Evolutionary conservation across 208 protist genomes (phyloP).

Genomic region (Tritrichomonas foetus): DNA sequence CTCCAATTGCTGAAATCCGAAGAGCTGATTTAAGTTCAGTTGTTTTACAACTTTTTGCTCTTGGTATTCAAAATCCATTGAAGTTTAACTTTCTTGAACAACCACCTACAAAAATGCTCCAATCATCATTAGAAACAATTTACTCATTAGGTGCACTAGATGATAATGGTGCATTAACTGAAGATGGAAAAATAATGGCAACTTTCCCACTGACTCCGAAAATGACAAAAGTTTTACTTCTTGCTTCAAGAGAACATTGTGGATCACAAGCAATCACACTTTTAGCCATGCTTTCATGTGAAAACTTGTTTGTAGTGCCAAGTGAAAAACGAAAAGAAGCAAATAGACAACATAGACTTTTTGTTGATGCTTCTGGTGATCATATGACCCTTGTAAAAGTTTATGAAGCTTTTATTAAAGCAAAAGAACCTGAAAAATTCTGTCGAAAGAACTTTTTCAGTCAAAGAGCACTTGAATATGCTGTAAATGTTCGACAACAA

Average conservation of each 20-base stretch:
- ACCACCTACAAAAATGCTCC: slow-evolving; percentile 59
- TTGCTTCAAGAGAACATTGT: slow-evolving; percentile 23
- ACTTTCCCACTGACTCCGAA: slow-evolving; percentile 67
- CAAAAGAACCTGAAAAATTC: slow-evolving; percentile 8
- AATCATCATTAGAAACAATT: slow-evolving; percentile 63
- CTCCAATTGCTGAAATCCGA: slow-evolving; percentile 70
- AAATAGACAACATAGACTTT: background rate
- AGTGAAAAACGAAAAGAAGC: slow-evolving; percentile 39
- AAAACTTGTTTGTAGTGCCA: slow-evolving; percentile 35
- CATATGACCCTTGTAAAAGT: slow-evolving; percentile 43
- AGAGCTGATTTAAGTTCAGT: slow-evolving; percentile 58
- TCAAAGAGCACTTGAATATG: slow-evolving; percentile 38
- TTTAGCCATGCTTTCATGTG: slow-evolving; percentile 45
- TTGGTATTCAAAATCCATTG: slow-evolving; percentile 70
- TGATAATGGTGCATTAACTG: slow-evolving; percentile 57
- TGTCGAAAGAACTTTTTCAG: slow-evolving; percentile 41
- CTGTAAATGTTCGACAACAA: slow-evolving; percentile 39
- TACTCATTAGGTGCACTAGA: slow-evolving; percentile 70
- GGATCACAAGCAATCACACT: slow-evolving; percentile 9
- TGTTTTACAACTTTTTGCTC: slow-evolving; percentile 67
- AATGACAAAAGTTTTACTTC: slow-evolving; percentile 49
- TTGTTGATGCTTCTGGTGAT: slow-evolving; percentile 38
- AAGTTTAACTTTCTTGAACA: slow-evolving; percentile 71
- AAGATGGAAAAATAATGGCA: slow-evolving; percentile 62
- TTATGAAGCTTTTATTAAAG: slow-evolving; percentile 41